Conservation (phyloP, 2,329 filamentous ascomycete genomes). For the Gaeumannomyces sp. region DNA sequence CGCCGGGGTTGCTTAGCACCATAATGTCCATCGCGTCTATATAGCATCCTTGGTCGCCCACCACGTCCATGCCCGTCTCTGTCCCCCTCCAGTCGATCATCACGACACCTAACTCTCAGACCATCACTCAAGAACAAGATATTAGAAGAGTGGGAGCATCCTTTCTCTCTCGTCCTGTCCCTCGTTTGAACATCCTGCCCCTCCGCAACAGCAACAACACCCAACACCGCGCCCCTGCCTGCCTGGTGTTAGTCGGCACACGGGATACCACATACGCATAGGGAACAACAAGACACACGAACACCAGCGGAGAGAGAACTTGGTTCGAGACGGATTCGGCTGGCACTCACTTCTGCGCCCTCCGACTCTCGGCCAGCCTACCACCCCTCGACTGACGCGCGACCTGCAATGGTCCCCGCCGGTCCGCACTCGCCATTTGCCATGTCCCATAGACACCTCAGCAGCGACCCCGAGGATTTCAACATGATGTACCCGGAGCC, state of each 20-base stretch:
- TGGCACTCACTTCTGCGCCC: too few species aligned
- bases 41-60: conserved; percentile 2
- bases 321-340: not conserved
- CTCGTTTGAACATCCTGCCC: not conserved
- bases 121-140: not conserved
- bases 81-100: conserved; percentile 1
- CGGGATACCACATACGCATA: not conserved
- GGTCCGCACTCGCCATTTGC: not conserved
- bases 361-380: not conserved
- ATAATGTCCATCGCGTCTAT: conserved; percentile 1
- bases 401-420: not conserved
- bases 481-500: conserved; percentile 19
- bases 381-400: not conserved
- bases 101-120: not conserved
- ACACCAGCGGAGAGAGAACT: not conserved
- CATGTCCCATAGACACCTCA: conserved; percentile 6
- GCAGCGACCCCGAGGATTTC: conserved; percentile 16
- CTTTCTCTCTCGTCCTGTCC: not conserved
- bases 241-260: not conserved
- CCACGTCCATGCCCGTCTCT: not conserved
- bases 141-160: not conserved
- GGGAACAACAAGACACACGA: not conserved
- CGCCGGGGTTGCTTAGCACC: not conserved
- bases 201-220: not conserved
- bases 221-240: not conserved